These are phyloP conservation scores for Dianthus caryophyllus DNA, from an alignment of 148 eudicot genomes.

Conservation along the genomic window DNA sequence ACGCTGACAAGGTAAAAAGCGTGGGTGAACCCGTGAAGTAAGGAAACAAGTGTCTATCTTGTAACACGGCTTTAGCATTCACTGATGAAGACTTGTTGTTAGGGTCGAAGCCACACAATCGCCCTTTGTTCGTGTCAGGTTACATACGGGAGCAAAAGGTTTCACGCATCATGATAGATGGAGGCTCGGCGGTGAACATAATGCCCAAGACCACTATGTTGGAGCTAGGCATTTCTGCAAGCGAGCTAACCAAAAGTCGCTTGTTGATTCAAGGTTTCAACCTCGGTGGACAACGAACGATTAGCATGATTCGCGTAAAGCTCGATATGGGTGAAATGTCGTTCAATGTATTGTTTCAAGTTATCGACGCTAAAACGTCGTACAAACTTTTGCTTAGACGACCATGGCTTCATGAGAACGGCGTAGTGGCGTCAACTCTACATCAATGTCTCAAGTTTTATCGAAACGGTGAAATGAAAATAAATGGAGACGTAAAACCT, in stretches of 20 bases:
- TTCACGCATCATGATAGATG: background rate
- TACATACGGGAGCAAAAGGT: too few relatives aligned
- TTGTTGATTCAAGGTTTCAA: too few relatives aligned
- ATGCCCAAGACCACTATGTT: background rate
- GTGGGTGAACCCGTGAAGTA: background rate
- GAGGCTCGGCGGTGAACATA: background rate
- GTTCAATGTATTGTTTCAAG: background rate
- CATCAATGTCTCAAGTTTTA: constrained; percentile 2
- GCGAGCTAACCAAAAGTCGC: too few relatives aligned
- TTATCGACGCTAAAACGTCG: background rate
- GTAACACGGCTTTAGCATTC: too few relatives aligned
- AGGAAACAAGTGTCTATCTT: background rate
- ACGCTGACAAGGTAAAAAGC: background rate
- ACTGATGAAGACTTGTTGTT: too few relatives aligned
- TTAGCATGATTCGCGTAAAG: background rate
- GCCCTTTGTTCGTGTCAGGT: too few relatives aligned
- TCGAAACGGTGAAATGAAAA: background rate
- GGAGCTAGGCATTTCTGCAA: background rate
- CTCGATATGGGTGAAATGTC: background rate
- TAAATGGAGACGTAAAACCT: background rate
- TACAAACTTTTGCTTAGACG: background rate
- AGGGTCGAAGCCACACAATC: too few relatives aligned
- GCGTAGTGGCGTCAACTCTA: constrained; percentile 3
- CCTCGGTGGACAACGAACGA: too few relatives aligned
- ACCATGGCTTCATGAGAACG: constrained; percentile 1